Evolutionary conservation across 2,329 filamentous ascomycete species (phyloP).

Genomic region (Bipolaris oryzae): DNA sequence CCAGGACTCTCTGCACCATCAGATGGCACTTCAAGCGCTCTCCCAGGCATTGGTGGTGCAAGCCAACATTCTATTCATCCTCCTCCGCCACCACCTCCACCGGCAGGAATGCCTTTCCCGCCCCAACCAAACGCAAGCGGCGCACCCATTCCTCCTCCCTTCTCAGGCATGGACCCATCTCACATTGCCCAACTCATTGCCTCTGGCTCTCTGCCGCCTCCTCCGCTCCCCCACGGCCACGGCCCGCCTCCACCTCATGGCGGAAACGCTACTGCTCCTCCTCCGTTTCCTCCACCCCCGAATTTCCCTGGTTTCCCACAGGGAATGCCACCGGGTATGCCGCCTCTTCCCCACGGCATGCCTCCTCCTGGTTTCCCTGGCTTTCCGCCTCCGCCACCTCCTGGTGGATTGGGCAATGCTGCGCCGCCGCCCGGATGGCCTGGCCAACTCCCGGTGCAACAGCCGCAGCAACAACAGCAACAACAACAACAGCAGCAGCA

Average conservation of each 20-base stretch:
- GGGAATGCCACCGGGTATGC: conserved; percentile 28
- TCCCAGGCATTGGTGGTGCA: conserved; percentile 56
- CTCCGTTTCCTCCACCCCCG: conserved; percentile 36
- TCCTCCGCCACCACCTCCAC: conserved; percentile 46
- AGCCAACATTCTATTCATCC: conserved; percentile 38
- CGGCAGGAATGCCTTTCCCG: conserved; percentile 31
- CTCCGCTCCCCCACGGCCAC: conserved; percentile 38
- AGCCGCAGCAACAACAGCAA: not conserved
- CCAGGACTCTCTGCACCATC: conserved; percentile 43
- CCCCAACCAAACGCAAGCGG: conserved; percentile 15
- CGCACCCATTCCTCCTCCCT: conserved; percentile 28
- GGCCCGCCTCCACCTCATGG: conserved; percentile 29
- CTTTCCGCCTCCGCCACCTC: conserved; percentile 18
- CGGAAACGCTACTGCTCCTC: conserved; percentile 23
- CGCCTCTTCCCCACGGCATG: conserved; percentile 29
- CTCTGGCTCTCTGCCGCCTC: conserved; percentile 45
- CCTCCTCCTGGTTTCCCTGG: conserved; percentile 33
- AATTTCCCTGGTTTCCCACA: conserved; percentile 35
- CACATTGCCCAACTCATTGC: conserved; percentile 45
- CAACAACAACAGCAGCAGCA: conserved; percentile 8
- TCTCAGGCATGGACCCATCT: conserved; percentile 37
- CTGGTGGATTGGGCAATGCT: conserved; percentile 14
- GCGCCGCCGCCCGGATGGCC: conserved; percentile 23
- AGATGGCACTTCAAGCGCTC: conserved; percentile 54
- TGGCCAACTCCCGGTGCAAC: conserved; percentile 1